Evolutionary conservation across 805 yeast species (phyloP).

Genomic region (Cyberlindnera euphorbiae): DNA sequence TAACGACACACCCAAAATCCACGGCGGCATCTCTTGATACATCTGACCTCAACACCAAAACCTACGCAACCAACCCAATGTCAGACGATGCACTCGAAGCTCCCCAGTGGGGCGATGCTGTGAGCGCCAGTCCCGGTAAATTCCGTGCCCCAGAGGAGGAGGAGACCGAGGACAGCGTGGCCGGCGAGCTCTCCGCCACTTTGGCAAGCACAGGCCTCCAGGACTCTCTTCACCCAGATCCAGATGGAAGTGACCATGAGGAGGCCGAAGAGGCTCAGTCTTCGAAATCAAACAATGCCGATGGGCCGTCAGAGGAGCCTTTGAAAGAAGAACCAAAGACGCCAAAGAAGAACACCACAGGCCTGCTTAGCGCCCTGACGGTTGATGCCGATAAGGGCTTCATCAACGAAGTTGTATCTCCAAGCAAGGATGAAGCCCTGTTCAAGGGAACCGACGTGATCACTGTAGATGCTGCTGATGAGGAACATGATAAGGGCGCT

Average conservation of each 20-base stretch:
- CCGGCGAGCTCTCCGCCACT: conserved; percentile 19
- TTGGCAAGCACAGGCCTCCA: conserved; percentile 9
- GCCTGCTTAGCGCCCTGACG: conserved; percentile 41
- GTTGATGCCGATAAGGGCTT: conserved; percentile 28
- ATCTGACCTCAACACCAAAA: too few species aligned
- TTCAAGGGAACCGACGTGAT: conserved; percentile 26
- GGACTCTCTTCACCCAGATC: conserved; percentile 3
- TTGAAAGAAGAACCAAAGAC: too few species aligned
- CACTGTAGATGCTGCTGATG: conserved; percentile 4
- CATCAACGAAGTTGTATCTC: conserved; percentile 18
- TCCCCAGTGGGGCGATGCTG: conserved; percentile 58
- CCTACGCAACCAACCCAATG: too few species aligned
- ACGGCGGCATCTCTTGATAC: too few species aligned
- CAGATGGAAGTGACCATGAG: conserved; percentile 3
- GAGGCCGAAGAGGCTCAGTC: conserved; percentile 1
- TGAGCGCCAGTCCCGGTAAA: conserved; percentile 32
- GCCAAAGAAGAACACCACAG: conserved; percentile 16
- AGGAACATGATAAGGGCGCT: conserved; percentile 5
- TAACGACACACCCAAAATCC: too few species aligned
- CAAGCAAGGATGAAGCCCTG: conserved; percentile 30
- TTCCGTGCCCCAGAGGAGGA: conserved; percentile 4
- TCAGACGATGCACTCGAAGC: conserved; percentile 43
- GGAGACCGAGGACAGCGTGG: conserved; percentile 2
- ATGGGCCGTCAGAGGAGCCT: conserved; percentile 2
- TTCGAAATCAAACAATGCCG: too few species aligned